These are phyloP conservation scores for Drosera spatulata DNA, from an alignment of 179 eudicot species.

Conservation along the genomic window DNA sequence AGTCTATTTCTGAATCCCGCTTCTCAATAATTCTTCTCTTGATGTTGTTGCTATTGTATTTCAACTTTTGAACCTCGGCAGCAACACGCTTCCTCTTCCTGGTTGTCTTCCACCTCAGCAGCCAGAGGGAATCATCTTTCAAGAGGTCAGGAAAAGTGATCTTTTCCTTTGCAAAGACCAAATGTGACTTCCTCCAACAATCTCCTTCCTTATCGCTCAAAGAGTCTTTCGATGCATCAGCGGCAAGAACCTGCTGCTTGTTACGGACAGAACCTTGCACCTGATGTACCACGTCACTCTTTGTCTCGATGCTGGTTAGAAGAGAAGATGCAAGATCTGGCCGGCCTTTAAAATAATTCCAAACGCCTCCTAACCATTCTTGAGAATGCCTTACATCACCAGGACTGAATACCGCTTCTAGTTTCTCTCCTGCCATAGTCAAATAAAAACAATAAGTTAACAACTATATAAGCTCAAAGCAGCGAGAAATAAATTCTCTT, in stretches of 20 bases:
- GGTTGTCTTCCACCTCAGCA: slow-evolving; percentile 43
- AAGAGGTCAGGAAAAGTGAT: slow-evolving; percentile 25
- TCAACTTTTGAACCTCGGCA: slow-evolving; percentile 21
- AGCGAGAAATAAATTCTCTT: too few species aligned
- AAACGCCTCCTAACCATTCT: too few species aligned
- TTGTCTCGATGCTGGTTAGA: background rate
- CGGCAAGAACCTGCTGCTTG: too few species aligned
- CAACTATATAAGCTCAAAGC: too few species aligned
- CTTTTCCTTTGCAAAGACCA: slow-evolving; percentile 1
- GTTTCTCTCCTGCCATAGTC: background rate
- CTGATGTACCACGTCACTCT: too few species aligned
- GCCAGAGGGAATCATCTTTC: background rate
- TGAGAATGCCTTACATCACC: background rate
- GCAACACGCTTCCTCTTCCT: slow-evolving; percentile 43
- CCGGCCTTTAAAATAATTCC: background rate
- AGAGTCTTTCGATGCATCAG: too few species aligned
- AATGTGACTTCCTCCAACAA: background rate
- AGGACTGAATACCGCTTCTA: background rate
- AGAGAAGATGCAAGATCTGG: background rate
- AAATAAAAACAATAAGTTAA: too few species aligned
- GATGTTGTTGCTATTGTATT: background rate
- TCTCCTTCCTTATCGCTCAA: background rate
- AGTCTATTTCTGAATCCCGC: too few species aligned
- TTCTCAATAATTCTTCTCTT: too few species aligned
- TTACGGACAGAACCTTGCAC: too few species aligned